These are phyloP conservation scores for Annulohypoxylon nitens DNA, from an alignment of 495 filamentous ascomycete species.

Conservation along the genomic window DNA sequence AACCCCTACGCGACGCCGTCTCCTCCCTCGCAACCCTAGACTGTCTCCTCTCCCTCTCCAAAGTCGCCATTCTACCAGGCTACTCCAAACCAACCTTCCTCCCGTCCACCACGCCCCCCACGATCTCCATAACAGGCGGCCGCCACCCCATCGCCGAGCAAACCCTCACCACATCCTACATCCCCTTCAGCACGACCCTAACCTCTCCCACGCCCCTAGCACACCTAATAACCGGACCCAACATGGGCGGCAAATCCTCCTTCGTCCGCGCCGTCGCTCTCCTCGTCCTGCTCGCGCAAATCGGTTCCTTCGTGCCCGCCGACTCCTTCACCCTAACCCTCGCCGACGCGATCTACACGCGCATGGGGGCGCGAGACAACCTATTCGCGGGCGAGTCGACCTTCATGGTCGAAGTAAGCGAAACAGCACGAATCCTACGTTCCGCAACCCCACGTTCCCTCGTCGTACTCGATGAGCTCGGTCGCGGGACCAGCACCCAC, in stretches of 20 bases:
- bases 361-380: conserved; percentile 98
- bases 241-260: conserved; percentile 98
- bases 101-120: conserved; percentile 67
- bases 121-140: conserved; percentile 79
- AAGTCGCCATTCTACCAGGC: conserved; percentile 85
- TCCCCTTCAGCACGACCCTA: conserved; percentile 88
- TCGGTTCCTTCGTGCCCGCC: conserved; percentile 94
- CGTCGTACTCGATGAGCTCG: conserved; percentile 95
- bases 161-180: conserved; percentile 86
- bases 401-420: conserved; percentile 97
- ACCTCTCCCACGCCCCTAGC: conserved; percentile 71
- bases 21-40: conserved; percentile 89
- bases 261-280: conserved; percentile 95
- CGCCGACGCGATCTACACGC: conserved; percentile 91
- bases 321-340: conserved; percentile 78
- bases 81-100: conserved; percentile 89
- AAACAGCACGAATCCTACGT: conserved; percentile 91
- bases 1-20: conserved; percentile 87
- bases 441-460: conserved; percentile 83
- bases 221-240: conserved; percentile 93
- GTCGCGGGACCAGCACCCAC: conserved; percentile 91
- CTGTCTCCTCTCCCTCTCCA: conserved; percentile 87
- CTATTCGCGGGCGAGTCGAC: conserved; percentile 95
- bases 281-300: conserved; percentile 92
- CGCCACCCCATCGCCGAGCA: conserved; percentile 98